Conservation (phyloP, 1,284 basidiomycete genomes). For the Rhodotorula mucilaginosa region DNA sequence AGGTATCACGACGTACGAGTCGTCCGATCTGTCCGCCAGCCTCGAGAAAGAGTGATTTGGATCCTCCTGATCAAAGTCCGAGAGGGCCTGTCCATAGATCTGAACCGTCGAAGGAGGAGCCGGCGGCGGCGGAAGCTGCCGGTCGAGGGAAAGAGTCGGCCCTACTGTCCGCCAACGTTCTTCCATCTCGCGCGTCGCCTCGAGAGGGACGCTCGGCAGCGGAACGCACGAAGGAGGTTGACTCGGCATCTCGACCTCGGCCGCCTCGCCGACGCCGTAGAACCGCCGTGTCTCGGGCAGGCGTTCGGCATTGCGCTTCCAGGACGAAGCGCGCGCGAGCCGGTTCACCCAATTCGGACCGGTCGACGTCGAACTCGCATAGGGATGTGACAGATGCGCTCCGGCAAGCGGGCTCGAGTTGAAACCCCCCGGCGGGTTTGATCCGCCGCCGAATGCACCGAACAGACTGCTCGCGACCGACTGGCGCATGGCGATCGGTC, state of each 20-base stretch:
- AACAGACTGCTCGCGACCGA: neutral
- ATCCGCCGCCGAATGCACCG: neutral
- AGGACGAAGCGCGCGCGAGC: constrained; percentile 22
- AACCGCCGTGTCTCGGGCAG: constrained; percentile 16
- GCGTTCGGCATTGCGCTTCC: constrained; percentile 20
- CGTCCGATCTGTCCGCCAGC: neutral
- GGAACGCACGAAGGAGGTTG: constrained; percentile 13
- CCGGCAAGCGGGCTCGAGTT: neutral
- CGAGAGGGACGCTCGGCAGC: constrained; percentile 13
- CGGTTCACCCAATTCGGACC: constrained; percentile 6
- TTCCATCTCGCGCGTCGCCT: constrained; percentile 18
- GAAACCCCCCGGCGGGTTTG: neutral
- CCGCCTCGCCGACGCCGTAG: constrained; percentile 8
- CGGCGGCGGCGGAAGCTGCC: neutral
- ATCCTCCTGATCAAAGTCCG: neutral
- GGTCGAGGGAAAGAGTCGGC: constrained; percentile 1
- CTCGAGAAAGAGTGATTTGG: neutral
- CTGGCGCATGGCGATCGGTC: neutral
- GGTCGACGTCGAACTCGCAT: neutral
- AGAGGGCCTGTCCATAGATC: neutral
- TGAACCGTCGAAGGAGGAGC: neutral
- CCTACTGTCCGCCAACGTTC: constrained; percentile 13
- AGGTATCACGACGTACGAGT: neutral
- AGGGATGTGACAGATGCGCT: neutral
- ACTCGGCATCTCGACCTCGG: neutral